These are phyloP conservation scores for Nothophytophthora sp. DNA, from an alignment of 352 stramenopile species.

Conservation along the genomic window DNA sequence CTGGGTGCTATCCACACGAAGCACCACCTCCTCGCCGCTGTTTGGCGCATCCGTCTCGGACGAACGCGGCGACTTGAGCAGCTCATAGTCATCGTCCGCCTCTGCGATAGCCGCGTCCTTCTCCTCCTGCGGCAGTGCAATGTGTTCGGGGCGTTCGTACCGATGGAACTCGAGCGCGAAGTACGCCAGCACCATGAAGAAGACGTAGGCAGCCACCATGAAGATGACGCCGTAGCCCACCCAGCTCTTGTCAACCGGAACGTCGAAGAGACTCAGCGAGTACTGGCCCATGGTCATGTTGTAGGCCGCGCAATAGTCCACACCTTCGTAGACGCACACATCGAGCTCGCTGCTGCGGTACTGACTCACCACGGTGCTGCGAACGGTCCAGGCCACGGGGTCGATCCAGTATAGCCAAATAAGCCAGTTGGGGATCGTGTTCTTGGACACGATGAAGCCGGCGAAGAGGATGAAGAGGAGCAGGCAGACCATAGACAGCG, in stretches of 20 bases:
- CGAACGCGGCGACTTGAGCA: conserved; percentile 24
- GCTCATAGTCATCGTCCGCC: conserved; percentile 19
- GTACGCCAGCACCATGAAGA: conserved; percentile 56
- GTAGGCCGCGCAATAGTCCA: conserved; percentile 45
- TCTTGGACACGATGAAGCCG: conserved; percentile 58
- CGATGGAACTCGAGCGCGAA: conserved; percentile 61
- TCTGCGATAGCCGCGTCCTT: conserved; percentile 1
- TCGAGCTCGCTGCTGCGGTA: conserved; percentile 41
- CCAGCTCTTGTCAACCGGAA: conserved; percentile 45
- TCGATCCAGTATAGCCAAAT: conserved; percentile 82
- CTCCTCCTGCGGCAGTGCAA: conserved; percentile 29
- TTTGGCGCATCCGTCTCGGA: background rate
- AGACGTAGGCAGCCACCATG: conserved; percentile 43
- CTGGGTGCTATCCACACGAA: conserved; percentile 23
- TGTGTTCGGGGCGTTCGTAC: conserved; percentile 58
- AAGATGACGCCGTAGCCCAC: conserved; percentile 44
- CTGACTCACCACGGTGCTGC: conserved; percentile 44
- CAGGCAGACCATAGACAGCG: conserved; percentile 56
- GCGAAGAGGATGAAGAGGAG: conserved; percentile 69
- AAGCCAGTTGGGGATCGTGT: conserved; percentile 52
- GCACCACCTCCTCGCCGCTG: conserved; percentile 17
- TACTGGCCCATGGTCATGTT: conserved; percentile 53
- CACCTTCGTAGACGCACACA: conserved; percentile 34
- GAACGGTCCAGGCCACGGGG: conserved; percentile 58
- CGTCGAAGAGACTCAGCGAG: conserved; percentile 46